phyloP scores from a whole-genome alignment of 2,329 filamentous ascomycete species.

The Cylindrodendrum hubeiense region DNA sequence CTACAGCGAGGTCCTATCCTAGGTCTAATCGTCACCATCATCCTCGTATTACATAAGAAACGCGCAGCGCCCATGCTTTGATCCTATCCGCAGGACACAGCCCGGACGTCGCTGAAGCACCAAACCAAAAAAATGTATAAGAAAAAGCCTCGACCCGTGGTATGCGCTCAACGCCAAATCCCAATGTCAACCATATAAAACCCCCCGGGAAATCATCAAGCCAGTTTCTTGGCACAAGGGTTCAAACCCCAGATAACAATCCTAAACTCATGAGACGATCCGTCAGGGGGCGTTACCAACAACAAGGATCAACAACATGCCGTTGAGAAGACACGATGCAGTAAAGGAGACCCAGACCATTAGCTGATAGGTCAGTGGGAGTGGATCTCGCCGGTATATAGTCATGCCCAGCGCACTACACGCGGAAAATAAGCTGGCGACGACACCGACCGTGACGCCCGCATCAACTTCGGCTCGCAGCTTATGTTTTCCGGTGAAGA shows the following conservation, averaged over 20 bases:
- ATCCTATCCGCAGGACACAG: constrained; percentile 4
- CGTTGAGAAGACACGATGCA: constrained; percentile 56
- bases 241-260: constrained; percentile 1
- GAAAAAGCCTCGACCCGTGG: constrained; percentile 12
- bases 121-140: not conserved
- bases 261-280: not conserved
- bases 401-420: constrained; percentile 71
- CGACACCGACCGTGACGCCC: constrained; percentile 77
- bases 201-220: constrained; percentile 17
- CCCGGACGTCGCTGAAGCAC: constrained; percentile 6
- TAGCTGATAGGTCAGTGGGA: constrained; percentile 58
- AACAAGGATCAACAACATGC: constrained; percentile 58
- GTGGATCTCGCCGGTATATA: constrained; percentile 62
- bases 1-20: constrained; percentile 4
- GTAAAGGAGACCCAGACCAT: constrained; percentile 54
- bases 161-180: constrained; percentile 39
- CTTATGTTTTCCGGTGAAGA: constrained; percentile 76
- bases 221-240: constrained; percentile 5
- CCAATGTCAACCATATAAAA: constrained; percentile 23
- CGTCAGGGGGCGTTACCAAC: constrained; percentile 53
- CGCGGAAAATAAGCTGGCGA: constrained; percentile 74
- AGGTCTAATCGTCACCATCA: constrained; percentile 1
- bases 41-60: constrained; percentile 6
- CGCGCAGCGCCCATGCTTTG: not conserved
- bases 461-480: constrained; percentile 79